Evolutionary conservation across 2,329 filamentous ascomycete species (phyloP), one percentile per base, ranked within the genome.

Genomic region (Ophiostoma sp.): DNA sequence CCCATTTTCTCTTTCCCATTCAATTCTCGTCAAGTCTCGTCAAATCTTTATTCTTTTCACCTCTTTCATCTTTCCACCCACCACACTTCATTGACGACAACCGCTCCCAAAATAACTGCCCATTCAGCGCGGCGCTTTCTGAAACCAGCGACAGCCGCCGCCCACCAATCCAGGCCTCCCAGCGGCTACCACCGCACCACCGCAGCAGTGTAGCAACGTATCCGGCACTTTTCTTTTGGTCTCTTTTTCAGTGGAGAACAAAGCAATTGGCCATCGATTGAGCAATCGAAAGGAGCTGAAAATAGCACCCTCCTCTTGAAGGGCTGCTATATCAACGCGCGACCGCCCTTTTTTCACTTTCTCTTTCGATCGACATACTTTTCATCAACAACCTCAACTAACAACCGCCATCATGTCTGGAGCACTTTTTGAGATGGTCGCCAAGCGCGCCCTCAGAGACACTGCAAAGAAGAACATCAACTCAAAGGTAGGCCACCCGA

Each of bases 401-500:
- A 8, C 22, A 25, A 1, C 19, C 9, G 61, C 69, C 48, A 70
- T 9, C 22, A 77, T 77, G 76, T 77, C 76, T 17, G 72, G 68
- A n/a, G 69, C 73, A 45, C 36, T 77, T 12, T 28, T 77, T 4
- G 31, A 77, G 3, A 48, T 76, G 28, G 72, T 77, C 70, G 77
- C 77, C 72, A 77, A 77, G 74, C 57, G 69, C 55, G 76, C 72
- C 50, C 68, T 78, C 52, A 70, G 70, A 36, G 73, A 77, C 36
- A 69, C 69, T 2, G 76, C 78, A 6, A 71, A 73, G 64, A 77
- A 77, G 48, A 77, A 78, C 72, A 78, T 78, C 70, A 77, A 78
- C 45, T 73, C 75, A 33, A 77, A 77, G 76, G 78, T 78, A 75
- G 7, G 75, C 31, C 48, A 52, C 17, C 39, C 42, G 15, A 11